Evolutionary conservation across 306 rosid genomes (phyloP), one percentile per base, ranked within the genome.

Genomic region (Argentina anserina): DNA sequence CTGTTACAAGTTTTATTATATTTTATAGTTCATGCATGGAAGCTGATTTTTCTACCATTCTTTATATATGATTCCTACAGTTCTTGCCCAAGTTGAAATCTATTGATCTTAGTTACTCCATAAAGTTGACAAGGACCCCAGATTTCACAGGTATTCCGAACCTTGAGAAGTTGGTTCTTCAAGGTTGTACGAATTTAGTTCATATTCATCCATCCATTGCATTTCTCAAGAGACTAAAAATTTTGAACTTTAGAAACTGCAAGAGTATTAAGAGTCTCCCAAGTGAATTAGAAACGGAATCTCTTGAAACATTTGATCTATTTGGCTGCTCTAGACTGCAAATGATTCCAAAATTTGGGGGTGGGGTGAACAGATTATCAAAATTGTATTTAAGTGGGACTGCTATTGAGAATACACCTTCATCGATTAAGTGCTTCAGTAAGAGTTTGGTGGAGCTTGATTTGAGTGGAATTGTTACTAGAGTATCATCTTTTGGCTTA

Each of bases 141-240:
- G 53, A 77, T 60, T 77, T 77, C 12, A 25, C 76, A 29, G 29
- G 29, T 9, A 29, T n/a, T 29, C 76, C 66, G 40, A 77, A 58
- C 46, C 61, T 76, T 15, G 34, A 43, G 62, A 58, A 36, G 43
- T 39, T 76, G 36, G 69, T 66, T 23, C 67, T 77, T 40, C 60
- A 70, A 70, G 72, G 72, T 31, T 77, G 81, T 26, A 77, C 41
- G 6, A 63, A 29, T 39, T 52, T 77, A 53, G 59, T 55, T 63
- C n/a, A 39, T 18, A 71, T 77, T 49, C 72, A 77, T 43, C 75
- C 72, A 50, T 70, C 81, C n/a, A 63, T 77, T 39, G 58, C 43
- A 31, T 8, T 6, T 6, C 46, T 67, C 36, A 55, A 77, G 15
- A 52, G 69, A 46, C 81, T 75, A 17, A 29, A 9, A 1, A 12